These are phyloP conservation scores for Colletotrichum aenigma DNA, from an alignment of 2,329 filamentous ascomycete species.

Conservation along the genomic window DNA sequence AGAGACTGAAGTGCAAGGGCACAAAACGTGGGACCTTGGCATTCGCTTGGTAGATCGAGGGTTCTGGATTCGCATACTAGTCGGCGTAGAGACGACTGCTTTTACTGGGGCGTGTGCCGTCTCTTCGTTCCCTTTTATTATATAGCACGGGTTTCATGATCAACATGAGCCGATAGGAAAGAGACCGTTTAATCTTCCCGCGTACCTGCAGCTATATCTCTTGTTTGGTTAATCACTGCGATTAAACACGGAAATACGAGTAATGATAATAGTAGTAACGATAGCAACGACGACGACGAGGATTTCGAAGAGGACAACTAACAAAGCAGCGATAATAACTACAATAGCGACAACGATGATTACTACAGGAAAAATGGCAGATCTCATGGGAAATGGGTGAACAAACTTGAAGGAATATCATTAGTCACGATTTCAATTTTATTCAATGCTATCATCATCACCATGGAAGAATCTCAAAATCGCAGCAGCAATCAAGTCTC, in stretches of 20 bases:
- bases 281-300: too few relatives aligned
- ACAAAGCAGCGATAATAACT: rapidly evolving
- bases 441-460: constrained; percentile 47
- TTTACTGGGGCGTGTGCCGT: neutral
- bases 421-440: neutral
- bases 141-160: rapidly evolving
- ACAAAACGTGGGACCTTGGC: neutral
- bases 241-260: too few relatives aligned
- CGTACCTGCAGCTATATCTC: rapidly evolving
- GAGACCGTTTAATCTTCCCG: rapidly evolving
- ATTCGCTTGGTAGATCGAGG: neutral
- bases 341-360: too few relatives aligned
- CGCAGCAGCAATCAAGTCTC: constrained; percentile 66
- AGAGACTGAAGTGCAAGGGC: neutral
- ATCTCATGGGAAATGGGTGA: neutral
- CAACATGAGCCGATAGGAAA: neutral
- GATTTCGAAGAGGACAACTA: too few relatives aligned
- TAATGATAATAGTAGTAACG: too few relatives aligned
- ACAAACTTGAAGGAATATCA: rapidly evolving
- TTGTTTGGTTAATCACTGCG: rapidly evolving
- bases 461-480: constrained; percentile 65
- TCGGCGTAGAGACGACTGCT: neutral
- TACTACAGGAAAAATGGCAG: too few relatives aligned
- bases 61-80: neutral
- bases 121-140: neutral